Base-by-base conservation (phyloP, 75 land plant genomes). In the Chamaecyparis obtusa region DNA sequence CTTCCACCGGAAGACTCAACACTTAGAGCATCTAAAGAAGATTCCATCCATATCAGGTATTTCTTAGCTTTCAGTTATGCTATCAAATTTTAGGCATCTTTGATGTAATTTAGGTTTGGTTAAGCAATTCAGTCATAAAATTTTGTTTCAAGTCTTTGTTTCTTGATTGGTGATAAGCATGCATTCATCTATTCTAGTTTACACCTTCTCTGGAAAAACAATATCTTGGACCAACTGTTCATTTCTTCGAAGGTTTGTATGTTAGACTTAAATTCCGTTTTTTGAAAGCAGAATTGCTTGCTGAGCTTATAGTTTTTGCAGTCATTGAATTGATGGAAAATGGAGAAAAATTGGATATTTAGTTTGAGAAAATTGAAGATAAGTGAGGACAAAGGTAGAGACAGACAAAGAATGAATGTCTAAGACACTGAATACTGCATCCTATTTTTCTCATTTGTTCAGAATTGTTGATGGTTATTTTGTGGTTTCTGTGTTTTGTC, bases 1-100 rank as follows among this genome's bases (percentile, higher is more conserved):
- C 94, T 98, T 60, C 99, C 99, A 44, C 97, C 94, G 15, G 99
- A 98, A 89, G 99, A 98, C 93, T 90, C 99, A 80, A 90, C 93
- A 82, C 93, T 98, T 32, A 88, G 99, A 92, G 94, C 95, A 86
- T 89, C 97, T 87, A 98, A 95, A 87, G 99, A 98, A 88, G 90
- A 92, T 39, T 91, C 97, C 64, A 96, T 98, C 79, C 99, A 93
- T 87, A 92, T 94, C 37, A 89, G 99, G 99, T 96, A 86, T 55
- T 81, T 11, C 51, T 81, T 46, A 13, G 48, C 49, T 46, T 81
- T 46, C 15, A 81, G 83, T 10, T 44, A 81, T 46, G 16, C 54
- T 81, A 46, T 46, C 83, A 81, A n/a, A 10, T 44, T 27, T n/a
- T 13, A 44, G 43, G 0, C 1, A 33, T 44, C 46, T 81, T 81